Evolutionary conservation across 2,329 filamentous ascomycete species (phyloP), one percentile per base, ranked within the genome.

Genomic region (Eurotiales sp.): DNA sequence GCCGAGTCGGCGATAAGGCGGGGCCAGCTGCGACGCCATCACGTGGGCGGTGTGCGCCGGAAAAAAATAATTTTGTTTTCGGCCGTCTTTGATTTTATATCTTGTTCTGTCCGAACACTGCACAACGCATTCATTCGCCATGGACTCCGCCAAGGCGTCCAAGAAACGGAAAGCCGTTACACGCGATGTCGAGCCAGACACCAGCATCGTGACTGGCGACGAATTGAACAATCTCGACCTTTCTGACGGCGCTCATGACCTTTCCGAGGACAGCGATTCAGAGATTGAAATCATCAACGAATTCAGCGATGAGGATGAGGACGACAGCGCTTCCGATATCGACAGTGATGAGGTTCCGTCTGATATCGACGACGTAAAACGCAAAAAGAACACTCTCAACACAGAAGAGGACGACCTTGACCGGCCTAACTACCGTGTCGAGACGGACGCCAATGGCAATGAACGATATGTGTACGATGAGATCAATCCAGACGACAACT

Each of bases 401-500:
- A 39, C 34, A 12, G 57, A 58, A 21, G 60, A 58, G 22, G 67
- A 73, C 19, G 70, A 75, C 15, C 66, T 68, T 30, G 66, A 68
- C 34, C 65, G 72, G 50, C 72, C 74, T 19, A 83, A 83, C 62
- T 84, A 79, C 66, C 80, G 75, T 27, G 74, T 86, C 56, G 78
- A 86, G 39, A 86, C 80, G 52, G 93, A 96, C 63, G 92, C 93
- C 60, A 93, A 96, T 72, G 93, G 93, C 54, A 88, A 90, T 62
- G 82, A 85, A 57, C 84, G 93, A 68, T 99, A 95, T 66, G 80
- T 96, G 40, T 99, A 97, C 72, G 83, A 87, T 56, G 93, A 97
- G 66, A 90, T 99, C 57, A 87, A 97, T 59, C 89, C 92, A 2
- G 86, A 90, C 49, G 96, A 99, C 72, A 93, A 97, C 65, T 96